phyloP scores from a whole-genome alignment of 345 rosid genomes.

The Litchi chinensis region DNA sequence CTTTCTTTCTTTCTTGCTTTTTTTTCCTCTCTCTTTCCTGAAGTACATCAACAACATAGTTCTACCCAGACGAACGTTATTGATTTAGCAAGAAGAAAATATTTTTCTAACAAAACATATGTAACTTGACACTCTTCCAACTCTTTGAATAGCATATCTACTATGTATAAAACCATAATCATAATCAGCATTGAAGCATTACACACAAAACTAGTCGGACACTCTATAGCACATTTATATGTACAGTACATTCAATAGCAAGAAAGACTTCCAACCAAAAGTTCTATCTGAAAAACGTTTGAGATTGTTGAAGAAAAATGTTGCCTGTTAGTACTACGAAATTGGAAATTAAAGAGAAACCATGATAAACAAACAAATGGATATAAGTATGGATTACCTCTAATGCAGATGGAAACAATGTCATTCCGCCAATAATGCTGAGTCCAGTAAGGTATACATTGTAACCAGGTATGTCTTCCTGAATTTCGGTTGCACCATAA shows the following conservation, averaged over 20 bases:
- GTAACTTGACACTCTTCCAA: not conserved
- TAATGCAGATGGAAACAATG: slow-evolving; percentile 87
- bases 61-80: not conserved
- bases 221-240: not conserved
- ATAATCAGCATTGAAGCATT: not conserved
- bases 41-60: not conserved
- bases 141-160: slow-evolving; percentile 3
- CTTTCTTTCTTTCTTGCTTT: too few species aligned
- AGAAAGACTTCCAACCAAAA: not conserved
- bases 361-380: not conserved
- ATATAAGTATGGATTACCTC: slow-evolving; percentile 54
- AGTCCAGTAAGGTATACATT: slow-evolving; percentile 84
- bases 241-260: not conserved
- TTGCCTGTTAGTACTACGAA: not conserved
- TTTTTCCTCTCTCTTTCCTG: too few species aligned
- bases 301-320: not conserved
- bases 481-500: slow-evolving; percentile 85
- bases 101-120: not conserved
- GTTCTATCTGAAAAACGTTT: not conserved
- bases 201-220: not conserved
- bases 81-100: too few species aligned
- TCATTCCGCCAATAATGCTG: slow-evolving; percentile 96
- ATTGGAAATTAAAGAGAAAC: not conserved
- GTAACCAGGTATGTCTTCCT: slow-evolving; percentile 88
- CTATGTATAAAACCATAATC: not conserved